Conservation (phyloP, 2,329 filamentous ascomycete species). For the Fusarium oxysporum region DNA sequence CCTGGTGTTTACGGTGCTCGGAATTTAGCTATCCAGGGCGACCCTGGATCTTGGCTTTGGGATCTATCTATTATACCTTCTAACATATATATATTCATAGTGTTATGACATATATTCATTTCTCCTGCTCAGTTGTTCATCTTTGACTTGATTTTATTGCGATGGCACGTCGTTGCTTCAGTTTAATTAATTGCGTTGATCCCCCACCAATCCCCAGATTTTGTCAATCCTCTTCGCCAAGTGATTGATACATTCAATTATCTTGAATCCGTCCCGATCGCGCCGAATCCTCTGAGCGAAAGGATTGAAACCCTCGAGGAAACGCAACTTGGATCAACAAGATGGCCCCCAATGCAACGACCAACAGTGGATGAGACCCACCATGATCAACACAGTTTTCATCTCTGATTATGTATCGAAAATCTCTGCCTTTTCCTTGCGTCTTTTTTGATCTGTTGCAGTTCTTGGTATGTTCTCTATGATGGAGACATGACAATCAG, state of each 20-base stretch:
- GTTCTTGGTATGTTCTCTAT: constrained; percentile 1
- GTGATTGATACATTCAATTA: background rate
- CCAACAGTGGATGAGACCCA: background rate
- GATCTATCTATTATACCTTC: constrained; percentile 34
- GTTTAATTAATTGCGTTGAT: background rate
- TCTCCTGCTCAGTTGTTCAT: background rate
- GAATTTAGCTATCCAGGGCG: constrained; percentile 27
- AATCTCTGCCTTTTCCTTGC: constrained; percentile 25
- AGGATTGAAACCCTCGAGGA: background rate
- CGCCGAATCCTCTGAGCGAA: background rate
- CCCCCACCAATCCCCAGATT: background rate
- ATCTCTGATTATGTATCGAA: background rate
- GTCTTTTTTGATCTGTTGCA: constrained; percentile 16
- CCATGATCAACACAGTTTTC: background rate
- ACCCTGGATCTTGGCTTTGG: constrained; percentile 37
- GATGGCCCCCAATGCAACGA: background rate
- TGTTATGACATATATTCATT: constrained; percentile 43
- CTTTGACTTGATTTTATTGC: background rate
- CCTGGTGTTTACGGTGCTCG: constrained; percentile 42
- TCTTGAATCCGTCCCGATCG: background rate
- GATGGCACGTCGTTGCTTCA: background rate
- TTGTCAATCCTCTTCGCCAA: background rate
- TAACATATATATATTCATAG: constrained; percentile 35
- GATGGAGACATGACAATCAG: constrained; percentile 25
- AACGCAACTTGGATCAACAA: background rate